Evolutionary conservation across 1,139 yeast species (phyloP), one percentile per base, ranked within the genome.

Genomic region (Pichia sp.): DNA sequence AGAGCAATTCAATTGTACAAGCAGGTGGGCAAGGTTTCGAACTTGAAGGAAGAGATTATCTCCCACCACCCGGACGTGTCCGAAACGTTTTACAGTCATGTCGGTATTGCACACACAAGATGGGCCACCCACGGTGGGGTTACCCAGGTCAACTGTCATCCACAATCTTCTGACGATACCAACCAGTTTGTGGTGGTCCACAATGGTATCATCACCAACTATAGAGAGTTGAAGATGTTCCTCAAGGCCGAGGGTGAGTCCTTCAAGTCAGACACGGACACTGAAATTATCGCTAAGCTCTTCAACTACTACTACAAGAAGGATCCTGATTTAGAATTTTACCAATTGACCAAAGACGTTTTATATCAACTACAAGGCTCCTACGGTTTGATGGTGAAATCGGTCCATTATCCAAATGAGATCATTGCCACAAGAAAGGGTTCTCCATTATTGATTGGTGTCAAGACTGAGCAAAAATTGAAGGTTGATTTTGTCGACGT

Each of bases 61-160:
- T 71, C 73, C 46, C 76, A 77, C 54, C 72, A 82, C 54, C 78
- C 82, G 56, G 80, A 85, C 68, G 79, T 85, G 64, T 72, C 77
- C 26, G 82, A 80, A 54, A 78, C 82, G 30, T 90, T 90, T 67
- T 86, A 84, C 64, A 84, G 87, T 71, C 99, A 93, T 69, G 93
- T 85, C 57, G 99, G 96, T 70, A 93, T 95, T 71, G 98, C 99
- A 44, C 99, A 95, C 74, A 95, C 99, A 16, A 87, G 99, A 78
- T 95, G 99, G 99, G 99, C 99, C 49, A 95, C 99, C 47, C 99
- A 95, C 73, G 99, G 99, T 72, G 89, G 85, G 66, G 98, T 98
- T 55, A 82, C 81, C 65, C 82, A 79, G 58, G 69, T 74, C 61
- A 95, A 95, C 77, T 93, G 98, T 71, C 99, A 95, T 70, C 99